Conservation (phyloP, 805 yeast genomes). For the Kazachstania africana region DNA sequence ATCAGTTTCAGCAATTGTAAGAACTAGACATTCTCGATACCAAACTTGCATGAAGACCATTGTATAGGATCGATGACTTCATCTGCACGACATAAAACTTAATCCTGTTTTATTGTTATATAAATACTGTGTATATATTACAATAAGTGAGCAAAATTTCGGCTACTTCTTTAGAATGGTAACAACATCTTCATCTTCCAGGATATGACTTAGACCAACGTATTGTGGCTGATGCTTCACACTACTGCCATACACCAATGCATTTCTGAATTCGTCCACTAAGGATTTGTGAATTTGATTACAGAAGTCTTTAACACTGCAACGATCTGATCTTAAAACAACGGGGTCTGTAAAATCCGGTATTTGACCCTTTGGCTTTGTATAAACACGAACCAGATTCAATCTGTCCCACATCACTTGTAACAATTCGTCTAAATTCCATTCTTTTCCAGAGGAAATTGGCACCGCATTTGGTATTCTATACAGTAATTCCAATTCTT, state of each 20-base stretch:
- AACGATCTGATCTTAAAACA: conserved; percentile 69
- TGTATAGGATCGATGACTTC: too few relatives aligned
- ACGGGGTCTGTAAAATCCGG: conserved; percentile 96
- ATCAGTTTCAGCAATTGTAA: too few relatives aligned
- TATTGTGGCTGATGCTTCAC: conserved; percentile 97
- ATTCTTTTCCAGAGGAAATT: conserved; percentile 87
- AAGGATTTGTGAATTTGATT: conserved; percentile 89
- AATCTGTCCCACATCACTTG: conserved; percentile 93
- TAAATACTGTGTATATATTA: too few relatives aligned
- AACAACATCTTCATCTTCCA: conserved; percentile 95
- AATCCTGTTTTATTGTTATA: too few relatives aligned
- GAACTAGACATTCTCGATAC: too few relatives aligned
- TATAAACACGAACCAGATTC: conserved; percentile 86
- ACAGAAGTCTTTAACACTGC: conserved; percentile 92
- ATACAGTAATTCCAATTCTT: conserved; percentile 81
- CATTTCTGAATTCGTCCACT: conserved; percentile 87
- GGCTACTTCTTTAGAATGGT: conserved; percentile 69
- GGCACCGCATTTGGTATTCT: conserved; percentile 97
- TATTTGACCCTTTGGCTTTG: conserved; percentile 88
- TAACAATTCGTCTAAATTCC: conserved; percentile 92
- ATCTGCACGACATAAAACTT: too few relatives aligned
- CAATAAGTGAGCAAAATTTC: too few relatives aligned
- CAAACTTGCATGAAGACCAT: too few relatives aligned
- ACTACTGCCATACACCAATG: conserved; percentile 85
- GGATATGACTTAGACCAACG: conserved; percentile 73